A percentile compares a stretch with the other conserved stretches of the same genome.
Evolutionary conservation across 2,329 filamentous ascomycete species (phyloP).

Genomic region (Colletotrichum sp.): DNA sequence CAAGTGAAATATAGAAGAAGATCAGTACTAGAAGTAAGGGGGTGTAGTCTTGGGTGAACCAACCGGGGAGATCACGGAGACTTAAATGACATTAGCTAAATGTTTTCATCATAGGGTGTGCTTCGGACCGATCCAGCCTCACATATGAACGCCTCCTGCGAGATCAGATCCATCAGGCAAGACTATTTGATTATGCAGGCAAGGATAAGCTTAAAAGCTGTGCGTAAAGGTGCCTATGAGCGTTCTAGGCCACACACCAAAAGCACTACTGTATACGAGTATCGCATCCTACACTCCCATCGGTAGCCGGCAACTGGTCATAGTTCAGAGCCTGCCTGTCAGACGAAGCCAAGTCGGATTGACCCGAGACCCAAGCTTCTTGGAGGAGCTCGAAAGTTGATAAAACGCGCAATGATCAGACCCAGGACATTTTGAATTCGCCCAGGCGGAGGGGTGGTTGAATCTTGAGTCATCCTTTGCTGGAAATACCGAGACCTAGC

Average conservation of each 20-base stretch:
- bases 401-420: not conserved
- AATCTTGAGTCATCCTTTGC: not conserved
- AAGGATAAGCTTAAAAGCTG: not conserved
- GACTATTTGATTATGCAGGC: not conserved
- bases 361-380: not conserved
- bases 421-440: not conserved
- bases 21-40: not conserved
- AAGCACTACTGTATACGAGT: not conserved
- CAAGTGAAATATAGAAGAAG: rapidly evolving
- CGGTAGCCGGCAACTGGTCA: not conserved
- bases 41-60: rapidly evolving
- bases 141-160: not conserved
- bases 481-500: not conserved
- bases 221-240: not conserved
- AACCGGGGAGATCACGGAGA: not conserved
- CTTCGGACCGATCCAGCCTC: not conserved
- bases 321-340: not conserved
- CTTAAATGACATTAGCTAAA: not conserved
- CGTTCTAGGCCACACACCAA: not conserved
- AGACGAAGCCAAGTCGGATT: not conserved
- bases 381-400: not conserved
- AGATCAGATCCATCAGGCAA: not conserved
- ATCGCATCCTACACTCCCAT: not conserved
- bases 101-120: not conserved
- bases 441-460: not conserved